Base-by-base conservation (phyloP, 805 yeast species). In the Wickerhamiella alocasiicola region DNA sequence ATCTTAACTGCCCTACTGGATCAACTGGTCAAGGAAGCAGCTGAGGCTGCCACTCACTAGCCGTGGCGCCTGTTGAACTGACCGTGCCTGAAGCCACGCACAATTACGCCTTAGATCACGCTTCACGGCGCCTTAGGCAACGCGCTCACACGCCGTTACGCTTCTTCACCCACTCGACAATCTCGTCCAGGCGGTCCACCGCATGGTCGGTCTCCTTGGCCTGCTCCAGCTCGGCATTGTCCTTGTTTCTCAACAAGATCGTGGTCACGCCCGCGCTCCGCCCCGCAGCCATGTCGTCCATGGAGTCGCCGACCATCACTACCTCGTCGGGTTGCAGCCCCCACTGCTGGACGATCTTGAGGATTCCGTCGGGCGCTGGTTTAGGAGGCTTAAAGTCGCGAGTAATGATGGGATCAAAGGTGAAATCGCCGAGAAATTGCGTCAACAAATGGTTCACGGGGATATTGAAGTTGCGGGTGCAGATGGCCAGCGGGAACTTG, bases 221-320 rank as follows among this genome's bases (percentile, higher is more conserved):
- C 1, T 53, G 60, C 23, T 66, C 57, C 9, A 75, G 53, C 35
- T 66, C 63, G 2, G 50, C 59, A 47, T 78, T 78, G 25, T 66
- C 71, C 19, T 65, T 65, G 45, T 74, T 73, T 32, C 63, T 66
- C 31, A 78, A 56, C 39, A 78, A 58, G 3, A 77, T 61, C 0
- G 82, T 69, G 2, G 67, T 61, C 31, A 72, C 70, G 0, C 84
- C 84, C 1, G 85, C 84, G n/a, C 60, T 49, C 23, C 64, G 54
- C 3, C 83, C 85, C 23, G 81, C 72, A 31, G 50, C 58, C 75
- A 78, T 73, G 51, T 78, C 87, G 55, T 78, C 85, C 30, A 64
- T 56, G 0, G 84, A 78, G 53, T 78, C 85, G 9, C 87, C 87
- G 12, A 78, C 79, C 85, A 78, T 78, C 5, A 77, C 53, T 23